These are phyloP conservation scores for Apiotrichum montevideense DNA, from an alignment of 1,284 basidiomycete genomes.

Conservation along the genomic window DNA sequence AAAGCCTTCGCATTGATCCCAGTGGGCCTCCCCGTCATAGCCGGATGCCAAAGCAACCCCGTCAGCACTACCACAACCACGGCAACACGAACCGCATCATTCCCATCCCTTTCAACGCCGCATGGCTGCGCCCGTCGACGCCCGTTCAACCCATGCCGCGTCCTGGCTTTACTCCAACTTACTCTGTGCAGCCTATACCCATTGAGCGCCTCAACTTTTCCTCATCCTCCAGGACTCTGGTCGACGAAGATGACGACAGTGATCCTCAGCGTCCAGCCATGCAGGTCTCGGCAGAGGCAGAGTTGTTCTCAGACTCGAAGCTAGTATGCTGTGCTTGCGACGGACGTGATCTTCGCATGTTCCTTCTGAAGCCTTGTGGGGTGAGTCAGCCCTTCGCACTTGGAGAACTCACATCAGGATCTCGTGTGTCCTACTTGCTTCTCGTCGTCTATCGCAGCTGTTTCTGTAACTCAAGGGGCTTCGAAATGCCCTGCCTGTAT, in stretches of 20 bases:
- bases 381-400: slow-evolving; percentile 15
- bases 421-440: slow-evolving; percentile 35
- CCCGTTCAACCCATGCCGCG: too few relatives aligned
- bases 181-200: neutral
- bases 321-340: slow-evolving; percentile 20
- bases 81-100: too few relatives aligned
- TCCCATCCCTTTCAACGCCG: too few relatives aligned
- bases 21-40: too few relatives aligned
- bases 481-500: slow-evolving; percentile 35
- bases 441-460: slow-evolving; percentile 32
- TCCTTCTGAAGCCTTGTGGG: slow-evolving; percentile 26
- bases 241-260: neutral
- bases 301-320: neutral
- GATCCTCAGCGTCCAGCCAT: neutral
- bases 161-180: too few relatives aligned
- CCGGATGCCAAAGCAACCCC: too few relatives aligned
- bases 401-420: slow-evolving; percentile 16
- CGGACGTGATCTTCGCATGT: slow-evolving; percentile 11
- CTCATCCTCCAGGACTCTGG: neutral
- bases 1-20: too few relatives aligned
- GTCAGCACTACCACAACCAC: too few relatives aligned
- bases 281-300: neutral
- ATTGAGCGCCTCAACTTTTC: neutral
- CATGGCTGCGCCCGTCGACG: too few relatives aligned
- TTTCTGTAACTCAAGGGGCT: slow-evolving; percentile 25